Conservation (phyloP, 257 asterid genomes). For the Buddleja alternifolia region DNA sequence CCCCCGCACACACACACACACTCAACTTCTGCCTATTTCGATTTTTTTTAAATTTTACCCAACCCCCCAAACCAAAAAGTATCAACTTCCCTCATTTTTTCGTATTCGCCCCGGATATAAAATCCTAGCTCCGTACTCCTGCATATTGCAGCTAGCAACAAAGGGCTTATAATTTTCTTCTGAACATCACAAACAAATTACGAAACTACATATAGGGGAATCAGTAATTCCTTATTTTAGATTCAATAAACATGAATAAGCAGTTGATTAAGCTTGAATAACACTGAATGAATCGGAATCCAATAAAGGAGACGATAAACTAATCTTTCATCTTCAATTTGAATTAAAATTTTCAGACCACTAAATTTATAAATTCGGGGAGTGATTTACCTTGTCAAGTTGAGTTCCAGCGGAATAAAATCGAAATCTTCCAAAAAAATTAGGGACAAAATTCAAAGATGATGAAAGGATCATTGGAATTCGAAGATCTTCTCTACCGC, state of each 20-base stretch:
- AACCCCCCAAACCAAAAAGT: too few species aligned
- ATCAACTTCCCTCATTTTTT: too few species aligned
- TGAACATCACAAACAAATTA: not conserved
- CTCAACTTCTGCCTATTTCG: too few species aligned
- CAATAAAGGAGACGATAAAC: not conserved
- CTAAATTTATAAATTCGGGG: not conserved
- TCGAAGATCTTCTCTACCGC: not conserved
- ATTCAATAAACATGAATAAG: slow-evolving; percentile 12
- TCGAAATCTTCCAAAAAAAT: not conserved
- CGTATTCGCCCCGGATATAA: too few species aligned
- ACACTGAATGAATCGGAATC: not conserved
- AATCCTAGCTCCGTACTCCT: too few species aligned
- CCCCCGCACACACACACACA: too few species aligned
- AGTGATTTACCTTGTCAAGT: slow-evolving; percentile 24
- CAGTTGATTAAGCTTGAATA: too few species aligned
- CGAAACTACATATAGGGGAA: not conserved
- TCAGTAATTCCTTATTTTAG: not conserved
- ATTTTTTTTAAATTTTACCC: too few species aligned
- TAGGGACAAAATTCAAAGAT: not conserved
- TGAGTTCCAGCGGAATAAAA: not conserved
- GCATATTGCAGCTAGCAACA: slow-evolving; percentile 14
- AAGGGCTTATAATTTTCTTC: slow-evolving; percentile 1
- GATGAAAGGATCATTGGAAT: slow-evolving; percentile 18
- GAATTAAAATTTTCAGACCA: not conserved
- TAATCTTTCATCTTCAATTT: slow-evolving; percentile 6